Base-by-base conservation (phyloP, 345 rosid species). In the Aegle marmelos region DNA sequence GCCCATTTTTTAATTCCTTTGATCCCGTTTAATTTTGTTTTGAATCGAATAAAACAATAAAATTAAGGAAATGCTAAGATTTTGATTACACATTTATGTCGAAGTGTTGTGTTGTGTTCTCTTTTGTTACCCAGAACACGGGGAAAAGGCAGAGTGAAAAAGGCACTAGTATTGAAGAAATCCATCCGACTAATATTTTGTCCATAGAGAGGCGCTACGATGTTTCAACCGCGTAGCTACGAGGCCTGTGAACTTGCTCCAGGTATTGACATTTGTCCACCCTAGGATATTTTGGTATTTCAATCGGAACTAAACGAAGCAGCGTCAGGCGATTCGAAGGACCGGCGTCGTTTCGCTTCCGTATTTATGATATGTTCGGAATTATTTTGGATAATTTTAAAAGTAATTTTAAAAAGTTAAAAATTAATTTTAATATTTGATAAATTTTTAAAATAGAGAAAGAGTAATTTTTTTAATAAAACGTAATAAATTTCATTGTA, bases 1-100 rank as follows among this genome's bases (percentile, higher is more conserved):
- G 2, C 81, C 75, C 86, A 83, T 85, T 79, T 64, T 69, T 37
- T 6, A 14, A 13, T 76, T 54, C 66, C 6, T 53, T 66, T 17
- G 50, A 53, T 76, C 34, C 56, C 36, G 17, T 64, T 31, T 53
- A 0, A 53, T 50, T 66, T 24, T 39, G 39, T 14, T 22, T 74
- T 27, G 6, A 74, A 74, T 74, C 77, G 13, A 27, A 7, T 28
- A 16, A 48, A n/a, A 57, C 50, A 58, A 72, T 7, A 34, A 36
- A 73, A 4, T 22, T 28, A 21, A 74, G 8, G 13, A 22, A 28
- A 31, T 30, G 22, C 0, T 30, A 14, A 0, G 17, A 16, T 63
- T 31, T 63, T 30, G 37, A 63, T 63, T 13, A 63, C 36, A 16
- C 39, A 63, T 62, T 62, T 4, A 0, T 21, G 21, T 28, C 17